Evolutionary conservation across 1,284 basidiomycete genomes (phyloP).

Genomic region (Cryptococcus deneoformans): DNA sequence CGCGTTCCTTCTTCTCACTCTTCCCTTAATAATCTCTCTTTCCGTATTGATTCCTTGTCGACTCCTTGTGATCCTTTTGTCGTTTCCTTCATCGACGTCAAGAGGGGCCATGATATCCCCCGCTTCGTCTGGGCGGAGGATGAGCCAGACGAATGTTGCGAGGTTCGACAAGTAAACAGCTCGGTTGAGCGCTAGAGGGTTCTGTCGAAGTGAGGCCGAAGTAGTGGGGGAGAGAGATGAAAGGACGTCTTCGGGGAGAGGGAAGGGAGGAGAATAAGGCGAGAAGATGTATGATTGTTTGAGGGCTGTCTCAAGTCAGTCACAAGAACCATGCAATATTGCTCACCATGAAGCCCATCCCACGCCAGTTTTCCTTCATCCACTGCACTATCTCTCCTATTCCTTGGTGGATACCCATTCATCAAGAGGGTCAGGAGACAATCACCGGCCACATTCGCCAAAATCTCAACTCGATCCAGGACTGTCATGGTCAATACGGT

Average conservation of each 20-base stretch:
- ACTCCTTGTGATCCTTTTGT: background rate
- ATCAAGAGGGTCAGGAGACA: slow-evolving; percentile 22
- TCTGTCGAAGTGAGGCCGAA: too few relatives aligned
- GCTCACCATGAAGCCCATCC: too few relatives aligned
- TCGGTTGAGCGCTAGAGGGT: slow-evolving; percentile 7
- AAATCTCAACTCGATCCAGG: slow-evolving; percentile 18
- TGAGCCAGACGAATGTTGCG: slow-evolving; percentile 26
- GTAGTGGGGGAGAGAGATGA: background rate
- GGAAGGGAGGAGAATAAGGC: slow-evolving; percentile 16
- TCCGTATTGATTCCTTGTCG: slow-evolving; percentile 2
- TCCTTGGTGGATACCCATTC: background rate
- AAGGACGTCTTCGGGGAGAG: background rate
- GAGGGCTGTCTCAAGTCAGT: slow-evolving; percentile 8
- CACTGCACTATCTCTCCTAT: background rate
- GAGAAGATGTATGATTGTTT: slow-evolving; percentile 24
- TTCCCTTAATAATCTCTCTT: slow-evolving; percentile 6
- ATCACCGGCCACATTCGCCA: slow-evolving; percentile 28
- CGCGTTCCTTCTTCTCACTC: slow-evolving; percentile 19
- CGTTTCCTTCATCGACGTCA: slow-evolving; percentile 5
- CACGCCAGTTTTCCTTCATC: slow-evolving; percentile 2
- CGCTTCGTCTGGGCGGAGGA: slow-evolving; percentile 22
- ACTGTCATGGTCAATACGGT: slow-evolving; percentile 9
- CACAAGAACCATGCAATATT: background rate
- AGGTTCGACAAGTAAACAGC: slow-evolving; percentile 26
- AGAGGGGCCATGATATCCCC: slow-evolving; percentile 2